These are phyloP conservation scores for Leishmania braziliensis DNA, from an alignment of 208 protist genomes.

Conservation along the genomic window DNA sequence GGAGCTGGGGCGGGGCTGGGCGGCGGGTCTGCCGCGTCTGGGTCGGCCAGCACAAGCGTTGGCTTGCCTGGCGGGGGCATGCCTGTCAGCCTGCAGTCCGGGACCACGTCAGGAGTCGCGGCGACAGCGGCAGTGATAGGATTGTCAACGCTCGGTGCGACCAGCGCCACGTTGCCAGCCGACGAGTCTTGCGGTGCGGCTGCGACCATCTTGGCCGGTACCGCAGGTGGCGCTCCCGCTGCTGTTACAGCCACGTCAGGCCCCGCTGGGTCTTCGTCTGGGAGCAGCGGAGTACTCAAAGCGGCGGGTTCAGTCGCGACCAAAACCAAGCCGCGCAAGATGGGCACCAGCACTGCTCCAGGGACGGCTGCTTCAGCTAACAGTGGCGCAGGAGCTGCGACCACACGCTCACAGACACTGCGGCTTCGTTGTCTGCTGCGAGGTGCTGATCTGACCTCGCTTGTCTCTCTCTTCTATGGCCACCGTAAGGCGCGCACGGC, in stretches of 20 bases:
- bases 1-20: neutral
- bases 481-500: slow-evolving; percentile 40
- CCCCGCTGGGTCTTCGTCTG: neutral
- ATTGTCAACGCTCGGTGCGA: neutral
- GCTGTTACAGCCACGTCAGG: neutral
- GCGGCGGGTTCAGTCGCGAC: neutral
- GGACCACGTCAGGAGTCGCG: neutral
- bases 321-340: slow-evolving; percentile 14
- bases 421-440: slow-evolving; percentile 73
- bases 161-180: neutral
- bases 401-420: slow-evolving; percentile 41
- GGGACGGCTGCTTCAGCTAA: neutral
- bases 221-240: neutral
- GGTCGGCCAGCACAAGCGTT: neutral
- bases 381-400: slow-evolving; percentile 8
- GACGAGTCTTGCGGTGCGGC: neutral
- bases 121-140: neutral
- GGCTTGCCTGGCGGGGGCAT: neutral
- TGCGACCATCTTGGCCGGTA: neutral
- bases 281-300: slow-evolving; percentile 8
- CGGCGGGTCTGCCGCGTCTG: neutral
- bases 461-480: slow-evolving; percentile 66
- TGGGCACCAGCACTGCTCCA: neutral
- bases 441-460: slow-evolving; percentile 45
- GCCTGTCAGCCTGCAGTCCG: slow-evolving; percentile 1